Conservation (phyloP, 805 yeast genomes). For the Metschnikowia matae region DNA sequence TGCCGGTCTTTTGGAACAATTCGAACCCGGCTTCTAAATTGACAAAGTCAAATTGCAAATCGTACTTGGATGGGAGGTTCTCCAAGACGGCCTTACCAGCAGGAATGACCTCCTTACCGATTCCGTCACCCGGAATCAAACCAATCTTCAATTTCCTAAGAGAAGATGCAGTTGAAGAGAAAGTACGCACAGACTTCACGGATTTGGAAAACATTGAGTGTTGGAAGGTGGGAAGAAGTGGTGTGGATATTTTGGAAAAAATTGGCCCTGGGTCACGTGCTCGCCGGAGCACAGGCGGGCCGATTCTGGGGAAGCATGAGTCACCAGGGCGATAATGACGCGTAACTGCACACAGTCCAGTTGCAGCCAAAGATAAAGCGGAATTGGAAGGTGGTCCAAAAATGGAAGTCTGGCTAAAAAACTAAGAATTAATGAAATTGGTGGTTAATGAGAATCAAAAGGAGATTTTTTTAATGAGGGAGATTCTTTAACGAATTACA, state of each 20-base stretch:
- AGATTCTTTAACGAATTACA: not conserved
- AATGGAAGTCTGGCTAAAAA: too few species aligned
- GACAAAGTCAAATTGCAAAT: constrained; percentile 78
- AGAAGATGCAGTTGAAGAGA: constrained; percentile 29
- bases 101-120: constrained; percentile 96
- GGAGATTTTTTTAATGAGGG: not conserved
- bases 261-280: not conserved
- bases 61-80: constrained; percentile 70
- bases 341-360: not conserved
- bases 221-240: not conserved
- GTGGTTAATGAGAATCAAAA: too few species aligned
- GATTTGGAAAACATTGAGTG: constrained; percentile 17
- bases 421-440: too few species aligned
- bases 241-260: not conserved
- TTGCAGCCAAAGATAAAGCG: not conserved
- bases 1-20: constrained; percentile 89
- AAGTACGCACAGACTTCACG: constrained; percentile 20
- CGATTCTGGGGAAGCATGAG: constrained; percentile 7
- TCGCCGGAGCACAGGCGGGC: constrained; percentile 4
- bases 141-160: constrained; percentile 44
- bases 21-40: constrained; percentile 93
- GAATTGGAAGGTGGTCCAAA: not conserved
- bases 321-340: constrained; percentile 4
- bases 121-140: constrained; percentile 97
- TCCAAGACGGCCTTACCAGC: constrained; percentile 89